Evolutionary conservation across 2,329 filamentous ascomycete species (phyloP).

Genomic region (Gyromitra esculenta): DNA sequence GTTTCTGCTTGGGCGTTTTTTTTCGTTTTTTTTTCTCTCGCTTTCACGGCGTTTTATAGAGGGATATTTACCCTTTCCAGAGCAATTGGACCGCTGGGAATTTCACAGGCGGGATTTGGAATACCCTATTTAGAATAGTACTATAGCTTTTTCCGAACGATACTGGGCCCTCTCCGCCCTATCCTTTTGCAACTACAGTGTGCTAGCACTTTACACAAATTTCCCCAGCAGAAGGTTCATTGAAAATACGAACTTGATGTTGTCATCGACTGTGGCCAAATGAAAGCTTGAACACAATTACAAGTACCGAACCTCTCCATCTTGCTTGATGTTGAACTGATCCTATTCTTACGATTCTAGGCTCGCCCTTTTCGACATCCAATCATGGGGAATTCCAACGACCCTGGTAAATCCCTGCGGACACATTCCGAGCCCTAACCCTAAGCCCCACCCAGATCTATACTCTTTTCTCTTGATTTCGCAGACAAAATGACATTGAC

Average conservation of each 20-base stretch:
- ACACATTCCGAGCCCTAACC: constrained; percentile 10
- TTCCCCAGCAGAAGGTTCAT: no score
- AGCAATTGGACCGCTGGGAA: not conserved
- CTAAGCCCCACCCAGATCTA: not conserved
- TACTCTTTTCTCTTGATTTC: not conserved
- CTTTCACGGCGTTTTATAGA: not conserved
- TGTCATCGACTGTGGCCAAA: no score
- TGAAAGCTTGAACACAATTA: no score
- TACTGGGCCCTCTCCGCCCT: not conserved
- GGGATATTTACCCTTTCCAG: not conserved
- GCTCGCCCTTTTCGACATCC: not conserved
- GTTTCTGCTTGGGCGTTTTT: constrained; percentile 8
- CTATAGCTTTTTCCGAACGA: not conserved
- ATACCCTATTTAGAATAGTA: not conserved
- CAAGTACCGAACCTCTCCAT: no score
- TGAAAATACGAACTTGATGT: no score
- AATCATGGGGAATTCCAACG: not conserved
- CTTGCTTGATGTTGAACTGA: not conserved
- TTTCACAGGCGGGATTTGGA: not conserved
- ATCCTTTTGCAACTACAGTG: not conserved
- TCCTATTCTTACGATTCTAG: not conserved
- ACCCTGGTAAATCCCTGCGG: not conserved
- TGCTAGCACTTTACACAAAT: not conserved
- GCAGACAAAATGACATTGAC: constrained; percentile 16
- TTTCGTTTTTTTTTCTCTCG: constrained; percentile 1